Conservation (phyloP, 2,329 filamentous ascomycete species). For the Bipolaris cookei region DNA sequence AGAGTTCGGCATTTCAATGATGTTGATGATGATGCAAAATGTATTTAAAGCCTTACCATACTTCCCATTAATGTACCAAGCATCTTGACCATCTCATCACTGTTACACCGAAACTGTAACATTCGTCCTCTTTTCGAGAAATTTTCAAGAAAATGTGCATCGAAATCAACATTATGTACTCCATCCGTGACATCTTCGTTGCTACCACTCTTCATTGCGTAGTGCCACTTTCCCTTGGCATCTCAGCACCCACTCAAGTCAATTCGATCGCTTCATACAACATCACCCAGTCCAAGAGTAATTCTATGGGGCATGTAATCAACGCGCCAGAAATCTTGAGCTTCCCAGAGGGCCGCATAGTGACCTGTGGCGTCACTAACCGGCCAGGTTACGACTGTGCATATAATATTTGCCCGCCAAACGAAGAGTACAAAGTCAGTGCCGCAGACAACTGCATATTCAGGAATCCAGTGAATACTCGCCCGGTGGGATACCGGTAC, state of each 20-base stretch:
- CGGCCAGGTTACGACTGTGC: background rate
- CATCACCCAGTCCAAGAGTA: background rate
- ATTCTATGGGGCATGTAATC: background rate
- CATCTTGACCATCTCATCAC: background rate
- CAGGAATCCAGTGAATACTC: background rate
- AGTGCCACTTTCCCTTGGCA: background rate
- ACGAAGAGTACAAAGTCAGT: background rate
- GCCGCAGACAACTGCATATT: background rate
- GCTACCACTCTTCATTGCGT: background rate
- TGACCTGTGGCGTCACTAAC: background rate
- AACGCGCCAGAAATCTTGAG: background rate
- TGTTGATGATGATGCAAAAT: too few relatives aligned
- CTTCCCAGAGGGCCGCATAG: background rate
- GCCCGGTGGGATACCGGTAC: too few relatives aligned
- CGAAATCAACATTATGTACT: background rate
- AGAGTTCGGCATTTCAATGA: background rate
- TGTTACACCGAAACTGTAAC: background rate
- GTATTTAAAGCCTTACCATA: background rate
- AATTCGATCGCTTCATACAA: background rate
- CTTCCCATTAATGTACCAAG: background rate
- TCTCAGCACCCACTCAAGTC: background rate
- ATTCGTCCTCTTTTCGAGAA: background rate
- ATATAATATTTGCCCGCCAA: background rate
- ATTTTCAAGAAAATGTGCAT: background rate
- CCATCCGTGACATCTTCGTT: background rate